phyloP scores from a whole-genome alignment of 139 green algal genomes.

The Edaphochlamys debaryana region DNA sequence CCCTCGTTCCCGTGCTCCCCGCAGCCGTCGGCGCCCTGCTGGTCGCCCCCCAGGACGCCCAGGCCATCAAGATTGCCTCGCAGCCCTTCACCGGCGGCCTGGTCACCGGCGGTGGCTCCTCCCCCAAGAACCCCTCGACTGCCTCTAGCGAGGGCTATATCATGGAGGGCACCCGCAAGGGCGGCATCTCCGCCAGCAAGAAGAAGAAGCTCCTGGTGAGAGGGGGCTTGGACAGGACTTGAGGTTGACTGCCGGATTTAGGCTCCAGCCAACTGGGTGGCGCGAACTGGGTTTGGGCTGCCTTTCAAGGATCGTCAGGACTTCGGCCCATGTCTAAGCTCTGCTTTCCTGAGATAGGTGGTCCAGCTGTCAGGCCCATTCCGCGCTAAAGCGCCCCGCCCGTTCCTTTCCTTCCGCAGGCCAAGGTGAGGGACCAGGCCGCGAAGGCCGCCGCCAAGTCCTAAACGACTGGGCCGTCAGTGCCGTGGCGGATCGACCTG shows the following conservation, averaged over 20 bases:
- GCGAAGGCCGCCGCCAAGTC: not conserved
- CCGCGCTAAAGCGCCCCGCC: no score
- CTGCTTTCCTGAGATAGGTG: no score
- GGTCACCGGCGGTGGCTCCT: slow-evolving; percentile 27
- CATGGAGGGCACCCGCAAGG: slow-evolving; percentile 73
- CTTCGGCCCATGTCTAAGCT: no score
- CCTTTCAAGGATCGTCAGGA: not conserved
- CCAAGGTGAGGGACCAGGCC: slow-evolving; percentile 49
- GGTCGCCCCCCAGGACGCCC: slow-evolving; percentile 29
- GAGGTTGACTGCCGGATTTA: no score
- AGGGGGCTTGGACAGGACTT: no score
- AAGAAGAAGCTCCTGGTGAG: slow-evolving; percentile 61
- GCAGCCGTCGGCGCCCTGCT: slow-evolving; percentile 27
- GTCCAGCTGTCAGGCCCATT: no score
- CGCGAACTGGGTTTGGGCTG: no score
- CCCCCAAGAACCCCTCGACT: slow-evolving; percentile 38
- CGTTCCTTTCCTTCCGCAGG: slow-evolving; percentile 18
- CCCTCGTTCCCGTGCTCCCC: no score
- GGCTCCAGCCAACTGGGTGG: no score
- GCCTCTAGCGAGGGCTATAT: slow-evolving; percentile 49
- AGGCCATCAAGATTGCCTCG: slow-evolving; percentile 42
- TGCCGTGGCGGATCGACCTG: no score
- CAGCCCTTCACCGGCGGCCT: slow-evolving; percentile 49
- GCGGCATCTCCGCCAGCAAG: slow-evolving; percentile 55
- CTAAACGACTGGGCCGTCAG: not conserved